Evolutionary conservation across 345 rosid genomes (phyloP).

Genomic region (Ceriops zippeliana): DNA sequence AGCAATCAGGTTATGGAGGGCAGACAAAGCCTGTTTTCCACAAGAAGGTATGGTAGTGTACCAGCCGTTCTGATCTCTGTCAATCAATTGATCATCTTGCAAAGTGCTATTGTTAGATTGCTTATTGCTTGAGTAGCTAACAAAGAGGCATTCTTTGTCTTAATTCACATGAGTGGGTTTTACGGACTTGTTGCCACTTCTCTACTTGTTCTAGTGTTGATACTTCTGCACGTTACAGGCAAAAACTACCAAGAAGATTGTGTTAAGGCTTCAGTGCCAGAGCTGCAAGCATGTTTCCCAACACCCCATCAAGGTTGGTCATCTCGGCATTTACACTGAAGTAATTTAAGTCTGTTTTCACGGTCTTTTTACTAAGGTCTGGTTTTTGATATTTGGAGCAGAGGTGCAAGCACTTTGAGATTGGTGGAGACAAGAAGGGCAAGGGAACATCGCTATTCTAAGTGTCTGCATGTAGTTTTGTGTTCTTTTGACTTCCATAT

Average conservation of each 20-base stretch:
- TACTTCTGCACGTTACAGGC: slow-evolving; percentile 35
- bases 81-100: neutral
- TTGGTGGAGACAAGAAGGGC: slow-evolving; percentile 12
- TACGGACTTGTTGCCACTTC: neutral
- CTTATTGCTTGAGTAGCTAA: neutral
- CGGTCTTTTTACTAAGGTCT: neutral
- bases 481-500: neutral
- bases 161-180: too few species aligned
- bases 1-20: slow-evolving; percentile 83
- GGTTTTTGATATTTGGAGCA: neutral
- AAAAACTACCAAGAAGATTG: slow-evolving; percentile 85
- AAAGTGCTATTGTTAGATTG: neutral
- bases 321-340: neutral
- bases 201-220: neutral
- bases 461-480: neutral
- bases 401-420: slow-evolving; percentile 13
- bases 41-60: slow-evolving; percentile 50
- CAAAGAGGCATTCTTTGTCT: neutral
- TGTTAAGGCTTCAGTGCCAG: slow-evolving; percentile 78
- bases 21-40: slow-evolving; percentile 85
- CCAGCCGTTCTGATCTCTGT: neutral
- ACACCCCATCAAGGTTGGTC: slow-evolving; percentile 59
- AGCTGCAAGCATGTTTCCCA: slow-evolving; percentile 78
- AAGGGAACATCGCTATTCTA: slow-evolving; percentile 14
- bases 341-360: neutral